phyloP scores from a whole-genome alignment of 768 basidiomycete species.

The Pleurotus platypus region DNA sequence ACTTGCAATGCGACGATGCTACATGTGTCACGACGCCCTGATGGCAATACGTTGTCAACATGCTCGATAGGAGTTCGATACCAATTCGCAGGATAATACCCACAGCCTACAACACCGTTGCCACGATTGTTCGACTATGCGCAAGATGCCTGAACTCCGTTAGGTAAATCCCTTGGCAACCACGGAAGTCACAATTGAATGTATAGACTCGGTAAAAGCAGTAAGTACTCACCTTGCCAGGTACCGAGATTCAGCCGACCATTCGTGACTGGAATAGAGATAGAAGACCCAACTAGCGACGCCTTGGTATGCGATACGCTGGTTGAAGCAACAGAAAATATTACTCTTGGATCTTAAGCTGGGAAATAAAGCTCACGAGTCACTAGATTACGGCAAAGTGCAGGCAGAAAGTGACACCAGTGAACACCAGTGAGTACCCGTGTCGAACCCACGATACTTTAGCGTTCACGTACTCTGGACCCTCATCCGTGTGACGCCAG shows the following conservation, averaged over 20 bases:
- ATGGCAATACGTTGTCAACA: no score
- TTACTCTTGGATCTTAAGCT: background rate
- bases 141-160: conserved; percentile 75
- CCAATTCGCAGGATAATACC: background rate
- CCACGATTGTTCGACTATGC: conserved; percentile 70
- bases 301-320: conserved; percentile 92
- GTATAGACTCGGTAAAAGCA: background rate
- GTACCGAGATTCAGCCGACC: conserved; percentile 80
- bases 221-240: conserved; percentile 71
- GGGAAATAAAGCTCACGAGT: conserved; percentile 6
- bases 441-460: background rate
- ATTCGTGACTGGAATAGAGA: conserved; percentile 81
- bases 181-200: background rate
- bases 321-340: conserved; percentile 4
- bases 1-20: no score
- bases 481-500: conserved; percentile 90
- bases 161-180: conserved; percentile 69
- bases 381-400: background rate
- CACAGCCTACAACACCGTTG: conserved; percentile 68
- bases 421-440: background rate
- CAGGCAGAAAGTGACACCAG: conserved; percentile 9
- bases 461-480: conserved; percentile 67
- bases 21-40: no score
- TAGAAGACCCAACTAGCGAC: conserved; percentile 76
- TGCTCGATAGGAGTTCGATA: background rate